Conservation (phyloP, 2,329 filamentous ascomycete genomes). For the Hypoxylon sp. region DNA sequence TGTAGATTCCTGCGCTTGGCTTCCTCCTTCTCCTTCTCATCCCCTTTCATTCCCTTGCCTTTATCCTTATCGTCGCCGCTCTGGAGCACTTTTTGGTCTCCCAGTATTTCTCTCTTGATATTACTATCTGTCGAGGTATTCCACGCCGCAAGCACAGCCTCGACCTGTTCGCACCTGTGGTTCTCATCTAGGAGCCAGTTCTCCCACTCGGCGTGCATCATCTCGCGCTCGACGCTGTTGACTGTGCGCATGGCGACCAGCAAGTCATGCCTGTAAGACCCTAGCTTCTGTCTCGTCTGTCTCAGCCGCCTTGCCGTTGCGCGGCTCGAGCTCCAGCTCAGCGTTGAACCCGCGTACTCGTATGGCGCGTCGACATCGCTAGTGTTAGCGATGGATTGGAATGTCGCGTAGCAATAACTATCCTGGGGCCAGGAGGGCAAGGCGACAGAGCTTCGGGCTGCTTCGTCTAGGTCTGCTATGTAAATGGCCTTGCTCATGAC, state of each 20-base stretch:
- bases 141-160: constrained; percentile 59
- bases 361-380: constrained; percentile 71
- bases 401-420: constrained; percentile 73
- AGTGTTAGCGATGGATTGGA: constrained; percentile 70
- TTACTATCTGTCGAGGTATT: constrained; percentile 27
- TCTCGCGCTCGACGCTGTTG: constrained; percentile 89
- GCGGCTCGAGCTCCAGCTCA: constrained; percentile 65
- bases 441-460: constrained; percentile 58
- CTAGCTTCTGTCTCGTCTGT: constrained; percentile 85
- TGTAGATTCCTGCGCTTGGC: constrained; percentile 55
- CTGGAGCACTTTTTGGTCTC: constrained; percentile 53
- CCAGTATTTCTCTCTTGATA: constrained; percentile 26
- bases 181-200: constrained; percentile 90
- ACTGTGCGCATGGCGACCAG: constrained; percentile 91
- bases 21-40: constrained; percentile 34
- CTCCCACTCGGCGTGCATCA: constrained; percentile 91
- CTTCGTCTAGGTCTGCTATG: constrained; percentile 82
- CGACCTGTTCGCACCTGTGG: constrained; percentile 77
- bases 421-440: constrained; percentile 58
- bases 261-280: constrained; percentile 88
- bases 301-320: constrained; percentile 76
- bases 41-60: constrained; percentile 7
- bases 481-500: constrained; percentile 91
- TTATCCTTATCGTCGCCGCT: constrained; percentile 40
- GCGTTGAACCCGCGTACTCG: constrained; percentile 65